phyloP scores from a whole-genome alignment of 179 eudicot genomes.

The Vitellaria paradoxa region DNA sequence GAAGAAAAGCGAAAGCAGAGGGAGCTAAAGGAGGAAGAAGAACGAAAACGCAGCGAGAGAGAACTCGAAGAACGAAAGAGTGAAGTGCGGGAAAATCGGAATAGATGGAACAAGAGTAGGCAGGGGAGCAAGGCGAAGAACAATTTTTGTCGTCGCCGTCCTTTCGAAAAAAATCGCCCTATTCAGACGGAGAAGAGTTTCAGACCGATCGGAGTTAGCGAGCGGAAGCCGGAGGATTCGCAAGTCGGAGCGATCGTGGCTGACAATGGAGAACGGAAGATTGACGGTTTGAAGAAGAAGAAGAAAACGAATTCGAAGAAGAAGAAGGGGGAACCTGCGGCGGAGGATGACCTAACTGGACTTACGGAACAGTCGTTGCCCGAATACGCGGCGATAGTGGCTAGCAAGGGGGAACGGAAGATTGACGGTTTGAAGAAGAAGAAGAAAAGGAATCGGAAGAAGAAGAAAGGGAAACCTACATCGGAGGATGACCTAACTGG shows the following conservation, averaged over 20 bases:
- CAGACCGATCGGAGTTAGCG: neutral
- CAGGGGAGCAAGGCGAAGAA: neutral
- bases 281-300: neutral
- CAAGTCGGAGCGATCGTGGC: neutral
- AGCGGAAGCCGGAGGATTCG: neutral
- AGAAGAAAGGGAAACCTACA: neutral
- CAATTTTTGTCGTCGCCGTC: neutral
- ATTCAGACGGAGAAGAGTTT: neutral
- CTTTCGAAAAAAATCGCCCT: neutral
- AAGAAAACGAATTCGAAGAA: neutral
- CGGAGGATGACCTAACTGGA: neutral
- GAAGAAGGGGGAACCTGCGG: neutral
- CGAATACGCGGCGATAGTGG: neutral
- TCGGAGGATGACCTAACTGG: neutral
- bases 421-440: neutral
- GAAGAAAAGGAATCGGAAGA: neutral
- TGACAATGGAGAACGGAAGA: neutral
- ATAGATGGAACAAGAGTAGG: neutral
- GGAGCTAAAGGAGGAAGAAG: neutral
- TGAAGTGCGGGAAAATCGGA: neutral
- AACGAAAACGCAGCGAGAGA: neutral
- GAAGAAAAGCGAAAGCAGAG: constrained; percentile 2
- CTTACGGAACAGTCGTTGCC: neutral
- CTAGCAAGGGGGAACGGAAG: too few relatives aligned
- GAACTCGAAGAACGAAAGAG: neutral